These are phyloP conservation scores for Oryza meridionalis DNA, from an alignment of 176 grass and related monocot genomes.

Conservation along the genomic window DNA sequence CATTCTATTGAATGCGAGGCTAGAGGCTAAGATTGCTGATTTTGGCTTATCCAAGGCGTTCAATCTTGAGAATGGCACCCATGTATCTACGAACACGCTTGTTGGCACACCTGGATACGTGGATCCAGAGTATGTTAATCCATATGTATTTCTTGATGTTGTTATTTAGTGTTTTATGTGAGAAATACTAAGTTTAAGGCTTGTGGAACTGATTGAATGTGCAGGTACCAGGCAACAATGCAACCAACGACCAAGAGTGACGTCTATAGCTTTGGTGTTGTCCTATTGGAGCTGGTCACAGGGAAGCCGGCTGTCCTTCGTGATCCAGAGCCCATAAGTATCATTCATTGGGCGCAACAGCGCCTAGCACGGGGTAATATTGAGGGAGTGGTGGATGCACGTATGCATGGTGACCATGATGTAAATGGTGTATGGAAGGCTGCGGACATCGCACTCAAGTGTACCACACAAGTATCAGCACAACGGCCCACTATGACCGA, in stretches of 20 bases:
- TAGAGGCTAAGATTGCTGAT: conserved; percentile 75
- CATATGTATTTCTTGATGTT: background rate
- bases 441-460: conserved; percentile 58
- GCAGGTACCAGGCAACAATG: conserved; percentile 35
- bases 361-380: conserved; percentile 35
- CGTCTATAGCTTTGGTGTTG: conserved; percentile 61
- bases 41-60: conserved; percentile 66
- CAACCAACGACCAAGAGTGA: conserved; percentile 49
- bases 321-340: conserved; percentile 1
- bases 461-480: conserved; percentile 4
- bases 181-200: background rate
- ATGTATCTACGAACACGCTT: conserved; percentile 28
- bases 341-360: conserved; percentile 43
- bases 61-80: background rate
- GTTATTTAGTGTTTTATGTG: too few relatives aligned
- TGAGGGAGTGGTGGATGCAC: conserved; percentile 46
- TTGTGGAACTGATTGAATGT: background rate
- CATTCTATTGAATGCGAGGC: conserved; percentile 47
- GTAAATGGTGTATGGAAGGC: conserved; percentile 58
- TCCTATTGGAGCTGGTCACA: conserved; percentile 48
- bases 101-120: conserved; percentile 58
- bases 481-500: conserved; percentile 61
- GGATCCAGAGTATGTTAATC: conserved; percentile 59
- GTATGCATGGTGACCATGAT: conserved; percentile 33
- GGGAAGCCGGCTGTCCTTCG: conserved; percentile 35